phyloP scores from a whole-genome alignment of 1,284 basidiomycete genomes.

The Neotropicomus parvogracilis region DNA sequence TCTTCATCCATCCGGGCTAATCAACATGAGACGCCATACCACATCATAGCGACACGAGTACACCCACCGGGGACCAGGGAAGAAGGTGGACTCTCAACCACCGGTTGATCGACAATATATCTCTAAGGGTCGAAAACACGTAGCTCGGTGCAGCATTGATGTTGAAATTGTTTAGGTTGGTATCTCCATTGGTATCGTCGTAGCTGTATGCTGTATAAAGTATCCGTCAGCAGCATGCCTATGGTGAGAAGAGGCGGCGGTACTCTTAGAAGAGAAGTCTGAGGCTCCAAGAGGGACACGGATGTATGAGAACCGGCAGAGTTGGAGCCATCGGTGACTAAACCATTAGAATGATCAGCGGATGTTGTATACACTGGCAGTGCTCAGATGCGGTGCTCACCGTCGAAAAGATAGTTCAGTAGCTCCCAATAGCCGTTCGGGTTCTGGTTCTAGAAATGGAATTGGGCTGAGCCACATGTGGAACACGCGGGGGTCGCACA shows the following conservation, averaged over 20 bases:
- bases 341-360: background rate
- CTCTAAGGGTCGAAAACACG: slow-evolving; percentile 43
- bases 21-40: background rate
- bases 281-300: slow-evolving; percentile 53
- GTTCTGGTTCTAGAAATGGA: slow-evolving; percentile 38
- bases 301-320: slow-evolving; percentile 49
- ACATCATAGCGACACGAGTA: background rate
- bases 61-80: slow-evolving; percentile 52
- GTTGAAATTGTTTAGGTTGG: slow-evolving; percentile 40
- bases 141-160: slow-evolving; percentile 44
- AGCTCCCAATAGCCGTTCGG: slow-evolving; percentile 43
- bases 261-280: slow-evolving; percentile 43
- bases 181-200: slow-evolving; percentile 44
- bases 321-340: slow-evolving; percentile 44
- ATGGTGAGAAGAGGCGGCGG: background rate
- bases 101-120: slow-evolving; percentile 45
- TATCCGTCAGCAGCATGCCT: slow-evolving; percentile 2
- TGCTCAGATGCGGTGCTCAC: slow-evolving; percentile 26
- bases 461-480: slow-evolving; percentile 3
- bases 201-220: slow-evolving; percentile 43
- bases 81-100: slow-evolving; percentile 42
- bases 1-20: slow-evolving; percentile 55
- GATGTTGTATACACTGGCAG: background rate
- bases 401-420: slow-evolving; percentile 44
- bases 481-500: background rate